Evolutionary conservation across 495 filamentous ascomycete genomes (phyloP).

Genomic region (Trichoderma asperelloides): DNA sequence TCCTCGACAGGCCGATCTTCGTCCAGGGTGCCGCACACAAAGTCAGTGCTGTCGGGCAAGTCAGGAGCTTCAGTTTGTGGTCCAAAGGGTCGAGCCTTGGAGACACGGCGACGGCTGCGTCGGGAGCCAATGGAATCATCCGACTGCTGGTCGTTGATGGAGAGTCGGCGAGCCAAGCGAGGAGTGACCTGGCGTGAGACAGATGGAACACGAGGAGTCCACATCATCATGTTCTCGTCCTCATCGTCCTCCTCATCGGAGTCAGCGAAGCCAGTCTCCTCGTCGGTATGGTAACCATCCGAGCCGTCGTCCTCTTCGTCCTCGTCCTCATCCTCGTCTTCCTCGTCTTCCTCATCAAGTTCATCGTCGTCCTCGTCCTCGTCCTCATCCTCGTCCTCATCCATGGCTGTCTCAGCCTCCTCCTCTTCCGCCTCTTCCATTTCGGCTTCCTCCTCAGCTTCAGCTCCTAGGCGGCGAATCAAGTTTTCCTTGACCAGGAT

Average conservation of each 20-base stretch:
- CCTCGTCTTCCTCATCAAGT: constrained; percentile 39
- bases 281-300: constrained; percentile 88
- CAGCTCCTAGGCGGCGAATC: constrained; percentile 78
- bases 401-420: constrained; percentile 47
- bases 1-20: constrained; percentile 92
- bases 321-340: constrained; percentile 38
- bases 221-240: constrained; percentile 63
- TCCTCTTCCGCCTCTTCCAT: constrained; percentile 62
- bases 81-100: constrained; percentile 34
- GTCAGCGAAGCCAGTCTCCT: constrained; percentile 86
- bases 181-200: constrained; percentile 17
- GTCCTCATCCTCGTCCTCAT: constrained; percentile 34
- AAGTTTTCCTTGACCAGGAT: constrained; percentile 83
- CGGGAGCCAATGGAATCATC: constrained; percentile 30
- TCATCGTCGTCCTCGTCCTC: constrained; percentile 43
- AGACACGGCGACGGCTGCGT: constrained; percentile 14
- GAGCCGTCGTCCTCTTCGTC: constrained; percentile 43
- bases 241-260: constrained; percentile 57
- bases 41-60: constrained; percentile 92
- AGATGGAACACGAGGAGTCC: constrained; percentile 51
- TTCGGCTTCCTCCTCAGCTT: constrained; percentile 79
- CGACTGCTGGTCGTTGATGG: constrained; percentile 27
- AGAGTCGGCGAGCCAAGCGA: constrained; percentile 30
- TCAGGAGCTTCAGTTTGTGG: constrained; percentile 71
- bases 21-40: constrained; percentile 93